A percentile compares a stretch with the other conserved stretches of the same genome.
phyloP scores from a whole-genome alignment of 2,329 filamentous ascomycete genomes.

The Nothopassalora personata region DNA sequence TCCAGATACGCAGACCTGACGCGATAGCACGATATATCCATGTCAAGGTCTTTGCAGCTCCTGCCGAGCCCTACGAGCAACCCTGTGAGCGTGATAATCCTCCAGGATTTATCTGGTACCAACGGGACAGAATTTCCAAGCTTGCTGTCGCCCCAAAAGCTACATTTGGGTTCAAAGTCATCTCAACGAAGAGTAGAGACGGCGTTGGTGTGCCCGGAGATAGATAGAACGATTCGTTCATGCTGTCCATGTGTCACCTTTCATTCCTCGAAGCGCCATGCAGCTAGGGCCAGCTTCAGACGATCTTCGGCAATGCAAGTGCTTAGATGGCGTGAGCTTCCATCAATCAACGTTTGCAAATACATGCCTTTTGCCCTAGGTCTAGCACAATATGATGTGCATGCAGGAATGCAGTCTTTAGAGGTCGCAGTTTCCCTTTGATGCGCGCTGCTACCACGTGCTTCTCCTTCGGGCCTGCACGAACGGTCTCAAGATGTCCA shows the following conservation, averaged over 20 bases:
- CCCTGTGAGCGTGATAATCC: background rate
- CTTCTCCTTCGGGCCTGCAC: background rate
- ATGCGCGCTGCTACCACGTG: background rate
- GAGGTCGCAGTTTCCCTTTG: background rate
- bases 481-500: background rate
- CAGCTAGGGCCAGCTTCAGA: background rate
- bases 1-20: background rate
- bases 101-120: background rate
- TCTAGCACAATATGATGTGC: background rate
- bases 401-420: background rate
- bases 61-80: background rate
- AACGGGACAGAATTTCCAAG: no score
- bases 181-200: no score
- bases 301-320: background rate
- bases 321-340: background rate
- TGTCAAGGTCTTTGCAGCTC: background rate
- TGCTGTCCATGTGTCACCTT: background rate
- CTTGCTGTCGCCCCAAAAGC: no score
- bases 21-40: background rate
- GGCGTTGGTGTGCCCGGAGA: no score
- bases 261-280: background rate
- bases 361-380: background rate
- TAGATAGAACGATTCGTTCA: background rate
- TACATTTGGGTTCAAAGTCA: no score
- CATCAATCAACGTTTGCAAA: background rate